Evolutionary conservation across 2,329 filamentous ascomycete genomes (phyloP), one percentile per base, ranked within the genome.

Genomic region (Alternaria sp.): DNA sequence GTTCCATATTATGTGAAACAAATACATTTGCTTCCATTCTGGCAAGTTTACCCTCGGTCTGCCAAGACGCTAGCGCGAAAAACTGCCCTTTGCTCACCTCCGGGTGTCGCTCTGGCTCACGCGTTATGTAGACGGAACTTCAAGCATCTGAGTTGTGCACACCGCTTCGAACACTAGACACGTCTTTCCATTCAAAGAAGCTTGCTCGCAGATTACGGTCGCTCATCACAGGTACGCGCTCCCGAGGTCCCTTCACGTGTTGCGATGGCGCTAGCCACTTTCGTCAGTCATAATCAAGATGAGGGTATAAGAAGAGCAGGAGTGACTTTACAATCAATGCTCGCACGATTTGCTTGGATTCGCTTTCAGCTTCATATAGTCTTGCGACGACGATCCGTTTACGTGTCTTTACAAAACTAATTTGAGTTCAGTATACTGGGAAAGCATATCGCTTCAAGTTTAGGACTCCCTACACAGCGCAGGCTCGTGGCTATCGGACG

Each of bases 41-140:
- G 63, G 56, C 55, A 68, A 51, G 46, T 50, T 49, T 60, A 67
- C 23, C 53, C 60, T 55, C 5, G 21, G 2, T 4, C 12, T 28
- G 70, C 68, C 70, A 70, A 65, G 65, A 12, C 71, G 50, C 67
- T 71, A 70, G 65, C 69, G 69, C 63, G 58, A 69, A 73, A 71
- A 72, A 67, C 61, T 71, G 60, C 67, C 70, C 58, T 58, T 45
- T 23, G 55, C 60, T 61, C 43, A 59, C 54, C 53, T 18, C 9
- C 47, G 23, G 4, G 28, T 59, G 23, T 60, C 25, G 14, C 33
- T 44, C 44, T 37, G 45, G 57, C 56, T 33, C 49, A 30, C 41
- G 54, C 37, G 30, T 43, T 28, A 58, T 63, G 55, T 58, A 58
- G 54, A 50, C 30, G 30, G 15, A 6, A 55, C 45, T 45, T 54